These are phyloP conservation scores for Phlebiopsis gigantea DNA, from an alignment of 768 basidiomycete species.

Conservation along the genomic window DNA sequence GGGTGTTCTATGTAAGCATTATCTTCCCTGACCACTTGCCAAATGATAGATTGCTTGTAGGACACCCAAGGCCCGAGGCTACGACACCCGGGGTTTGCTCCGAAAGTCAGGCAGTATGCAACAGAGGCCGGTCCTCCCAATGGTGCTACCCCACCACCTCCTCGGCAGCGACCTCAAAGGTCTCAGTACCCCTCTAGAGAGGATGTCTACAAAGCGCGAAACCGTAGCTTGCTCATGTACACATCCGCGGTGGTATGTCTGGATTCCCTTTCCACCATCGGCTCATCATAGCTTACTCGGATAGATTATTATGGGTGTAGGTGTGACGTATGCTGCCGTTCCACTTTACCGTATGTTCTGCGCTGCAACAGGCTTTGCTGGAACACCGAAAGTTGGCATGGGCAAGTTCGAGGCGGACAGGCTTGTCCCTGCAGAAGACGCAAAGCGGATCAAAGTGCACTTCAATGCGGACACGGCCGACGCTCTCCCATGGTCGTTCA, in stretches of 20 bases:
- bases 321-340: constrained; percentile 94
- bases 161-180: constrained; percentile 16
- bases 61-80: not conserved
- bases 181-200: constrained; percentile 29
- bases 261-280: not conserved
- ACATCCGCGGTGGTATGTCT: constrained; percentile 69
- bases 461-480: constrained; percentile 94
- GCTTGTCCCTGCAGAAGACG: constrained; percentile 66
- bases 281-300: not conserved
- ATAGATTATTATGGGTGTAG: constrained; percentile 74
- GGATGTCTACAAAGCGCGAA: constrained; percentile 48
- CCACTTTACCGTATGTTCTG: constrained; percentile 98
- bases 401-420: constrained; percentile 82
- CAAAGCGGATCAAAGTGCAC: constrained; percentile 82
- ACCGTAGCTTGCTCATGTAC: constrained; percentile 80
- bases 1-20: not conserved
- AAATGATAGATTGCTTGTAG: not conserved
- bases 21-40: too few species aligned
- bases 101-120: constrained; percentile 7
- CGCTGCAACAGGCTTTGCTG: constrained; percentile 94
- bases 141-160: constrained; percentile 1
- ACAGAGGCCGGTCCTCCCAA: constrained; percentile 13
- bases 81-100: not conserved
- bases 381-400: constrained; percentile 87
- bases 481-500: constrained; percentile 89